A percentile compares a stretch with the other conserved stretches of the same genome.
phyloP scores from a whole-genome alignment of 1,284 basidiomycete species.

The Leccinum proliferum region DNA sequence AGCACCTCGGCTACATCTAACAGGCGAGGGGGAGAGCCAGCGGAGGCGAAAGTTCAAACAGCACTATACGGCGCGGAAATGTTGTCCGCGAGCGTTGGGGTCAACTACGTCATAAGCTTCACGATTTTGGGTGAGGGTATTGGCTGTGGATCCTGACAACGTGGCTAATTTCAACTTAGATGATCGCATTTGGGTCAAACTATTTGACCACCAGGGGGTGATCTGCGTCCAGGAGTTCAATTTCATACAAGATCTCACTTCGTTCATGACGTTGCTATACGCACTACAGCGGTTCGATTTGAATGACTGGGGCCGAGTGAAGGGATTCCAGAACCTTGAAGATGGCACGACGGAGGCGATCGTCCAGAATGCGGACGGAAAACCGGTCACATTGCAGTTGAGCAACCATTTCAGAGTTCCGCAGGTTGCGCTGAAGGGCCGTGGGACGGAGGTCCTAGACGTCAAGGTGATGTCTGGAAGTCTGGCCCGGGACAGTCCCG shows the following conservation, averaged over 20 bases:
- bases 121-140: not conserved
- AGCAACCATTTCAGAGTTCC: not conserved
- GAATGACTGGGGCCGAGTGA: not conserved
- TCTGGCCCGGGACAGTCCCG: not conserved
- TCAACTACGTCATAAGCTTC: not conserved
- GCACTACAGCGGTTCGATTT: not conserved
- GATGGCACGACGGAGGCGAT: not conserved
- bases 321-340: not conserved
- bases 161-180: not conserved
- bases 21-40: not conserved
- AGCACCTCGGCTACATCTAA: not conserved
- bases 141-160: not conserved
- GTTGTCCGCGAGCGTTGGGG: not conserved
- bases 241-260: not conserved
- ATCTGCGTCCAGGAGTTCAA: not conserved
- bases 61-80: not conserved
- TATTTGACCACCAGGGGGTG: not conserved
- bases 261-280: not conserved
- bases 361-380: not conserved
- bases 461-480: not conserved
- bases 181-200: not conserved
- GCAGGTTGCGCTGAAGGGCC: not conserved
- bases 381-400: not conserved
- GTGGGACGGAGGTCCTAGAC: not conserved
- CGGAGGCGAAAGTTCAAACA: not conserved